Evolutionary conservation across 805 yeast genomes (phyloP).

Genomic region (Priceomyces carsonii): DNA sequence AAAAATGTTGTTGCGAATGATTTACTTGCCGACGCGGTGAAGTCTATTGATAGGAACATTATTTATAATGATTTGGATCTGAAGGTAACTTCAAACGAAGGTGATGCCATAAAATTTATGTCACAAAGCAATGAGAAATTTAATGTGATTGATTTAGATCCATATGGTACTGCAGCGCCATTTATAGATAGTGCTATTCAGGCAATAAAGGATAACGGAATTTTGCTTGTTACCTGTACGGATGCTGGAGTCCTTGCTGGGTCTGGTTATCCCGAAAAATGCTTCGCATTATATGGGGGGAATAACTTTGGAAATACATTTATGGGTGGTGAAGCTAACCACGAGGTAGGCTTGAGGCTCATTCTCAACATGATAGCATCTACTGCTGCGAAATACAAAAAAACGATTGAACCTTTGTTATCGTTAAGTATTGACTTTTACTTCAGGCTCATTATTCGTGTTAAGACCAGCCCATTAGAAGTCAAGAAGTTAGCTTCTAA

Average conservation of each 20-base stretch:
- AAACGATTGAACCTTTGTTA: slow-evolving; percentile 82
- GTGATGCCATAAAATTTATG: slow-evolving; percentile 92
- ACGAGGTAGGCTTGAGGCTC: slow-evolving; percentile 88
- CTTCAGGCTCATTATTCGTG: slow-evolving; percentile 80
- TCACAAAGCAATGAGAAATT: slow-evolving; percentile 47
- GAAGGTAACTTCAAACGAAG: slow-evolving; percentile 67
- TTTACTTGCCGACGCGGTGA: slow-evolving; percentile 80
- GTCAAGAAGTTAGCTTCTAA: slow-evolving; percentile 80
- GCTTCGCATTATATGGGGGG: slow-evolving; percentile 94
- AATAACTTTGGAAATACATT: slow-evolving; percentile 67
- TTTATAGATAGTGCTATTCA: slow-evolving; percentile 91
- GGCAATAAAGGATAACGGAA: slow-evolving; percentile 78
- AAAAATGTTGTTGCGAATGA: slow-evolving; percentile 85
- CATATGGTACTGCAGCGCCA: slow-evolving; percentile 97
- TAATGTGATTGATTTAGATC: slow-evolving; percentile 92
- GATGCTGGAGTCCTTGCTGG: slow-evolving; percentile 97
- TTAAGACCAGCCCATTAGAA: slow-evolving; percentile 72
- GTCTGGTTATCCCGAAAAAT: slow-evolving; percentile 93
- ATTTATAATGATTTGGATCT: slow-evolving; percentile 59
- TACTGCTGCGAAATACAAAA: slow-evolving; percentile 88
- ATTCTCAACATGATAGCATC: slow-evolving; percentile 74
- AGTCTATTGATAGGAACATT: slow-evolving; percentile 71
- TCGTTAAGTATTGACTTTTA: slow-evolving; percentile 90
- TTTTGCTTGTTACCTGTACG: slow-evolving; percentile 90
- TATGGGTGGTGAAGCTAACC: slow-evolving; percentile 68